phyloP scores from a whole-genome alignment of 1,284 basidiomycete species.

The Schizophyllum amplum region DNA sequence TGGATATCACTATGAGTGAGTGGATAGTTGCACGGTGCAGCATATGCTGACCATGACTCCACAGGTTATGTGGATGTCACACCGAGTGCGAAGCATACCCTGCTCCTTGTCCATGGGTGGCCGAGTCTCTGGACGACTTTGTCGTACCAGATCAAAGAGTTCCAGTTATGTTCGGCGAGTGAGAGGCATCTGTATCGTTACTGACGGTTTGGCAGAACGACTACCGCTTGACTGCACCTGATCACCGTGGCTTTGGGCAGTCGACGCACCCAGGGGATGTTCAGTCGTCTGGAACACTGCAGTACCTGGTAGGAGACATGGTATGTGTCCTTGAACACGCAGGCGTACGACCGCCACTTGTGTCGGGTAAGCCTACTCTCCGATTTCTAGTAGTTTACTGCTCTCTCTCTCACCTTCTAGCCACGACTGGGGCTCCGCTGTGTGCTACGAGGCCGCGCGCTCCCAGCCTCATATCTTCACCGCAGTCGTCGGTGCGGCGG shows the following conservation, averaged over 20 bases:
- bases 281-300: slow-evolving; percentile 47
- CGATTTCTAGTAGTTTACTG: too few relatives aligned
- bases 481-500: slow-evolving; percentile 48
- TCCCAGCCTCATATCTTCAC: slow-evolving; percentile 53
- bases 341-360: slow-evolving; percentile 42
- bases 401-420: too few relatives aligned
- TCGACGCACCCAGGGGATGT: slow-evolving; percentile 58
- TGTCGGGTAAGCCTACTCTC: slow-evolving; percentile 47
- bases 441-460: slow-evolving; percentile 60
- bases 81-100: slow-evolving; percentile 34
- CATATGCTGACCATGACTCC: neutral
- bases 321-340: slow-evolving; percentile 50
- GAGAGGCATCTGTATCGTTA: neutral
- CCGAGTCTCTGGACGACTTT: slow-evolving; percentile 66
- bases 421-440: slow-evolving; percentile 64
- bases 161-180: slow-evolving; percentile 32
- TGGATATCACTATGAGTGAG: slow-evolving; percentile 30
- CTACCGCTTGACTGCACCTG: slow-evolving; percentile 50
- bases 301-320: slow-evolving; percentile 53
- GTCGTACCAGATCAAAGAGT: slow-evolving; percentile 58
- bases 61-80: slow-evolving; percentile 64
- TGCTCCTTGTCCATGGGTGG: slow-evolving; percentile 70
- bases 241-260: slow-evolving; percentile 59
- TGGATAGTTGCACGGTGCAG: neutral
- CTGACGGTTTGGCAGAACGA: slow-evolving; percentile 33